Evolutionary conservation across 345 rosid genomes (phyloP), one percentile per base, ranked within the genome.

Genomic region (Eucalyptus victrix): DNA sequence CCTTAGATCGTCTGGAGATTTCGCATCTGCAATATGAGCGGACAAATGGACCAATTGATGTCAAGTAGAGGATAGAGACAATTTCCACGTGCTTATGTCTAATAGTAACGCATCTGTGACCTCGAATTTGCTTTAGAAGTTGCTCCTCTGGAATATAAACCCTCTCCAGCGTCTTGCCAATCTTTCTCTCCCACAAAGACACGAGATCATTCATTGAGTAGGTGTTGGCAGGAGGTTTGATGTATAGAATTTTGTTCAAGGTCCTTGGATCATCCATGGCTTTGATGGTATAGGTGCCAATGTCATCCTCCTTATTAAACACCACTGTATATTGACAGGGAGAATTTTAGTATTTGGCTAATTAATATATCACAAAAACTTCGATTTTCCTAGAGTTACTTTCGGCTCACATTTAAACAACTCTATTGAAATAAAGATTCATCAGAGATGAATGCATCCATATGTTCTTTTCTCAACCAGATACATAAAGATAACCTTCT

Each of bases 221-320:
- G 65, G 45, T 69, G 86, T 89, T 87, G 62, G 50, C 86, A 14
- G 87, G 40, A 44, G 90, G 90, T 50, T n/a, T 69, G 54, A 89
- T 69, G 88, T 89, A 69, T 6, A 89, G 14, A 30, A 89, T 45
- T 62, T 87, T 89, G 86, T 89, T 89, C 88, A 89, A 80, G 44
- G 88, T 69, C 86, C 90, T 86, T 13, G 88, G 87, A n/a, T 89
- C 90, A 87, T 89, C 90, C 90, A 89, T 72, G 3, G 88, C 67
- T 50, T 87, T 45, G 86, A 89, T 89, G 21, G 90, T 89, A 30
- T 89, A 89, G 47, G 88, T 87, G 32, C 42, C 90, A 15, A 87
- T 89, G 86, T 87, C 90, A 62, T 69, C 88, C 45, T 89, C 88
- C 56, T 40, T 69, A 49, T 51, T 87, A 17, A 72, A 89, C 28